Percentiles rank a stretch among this genome's conserved stretches.
Conservation (phyloP, 768 basidiomycete genomes). For the Suillus placidus region DNA sequence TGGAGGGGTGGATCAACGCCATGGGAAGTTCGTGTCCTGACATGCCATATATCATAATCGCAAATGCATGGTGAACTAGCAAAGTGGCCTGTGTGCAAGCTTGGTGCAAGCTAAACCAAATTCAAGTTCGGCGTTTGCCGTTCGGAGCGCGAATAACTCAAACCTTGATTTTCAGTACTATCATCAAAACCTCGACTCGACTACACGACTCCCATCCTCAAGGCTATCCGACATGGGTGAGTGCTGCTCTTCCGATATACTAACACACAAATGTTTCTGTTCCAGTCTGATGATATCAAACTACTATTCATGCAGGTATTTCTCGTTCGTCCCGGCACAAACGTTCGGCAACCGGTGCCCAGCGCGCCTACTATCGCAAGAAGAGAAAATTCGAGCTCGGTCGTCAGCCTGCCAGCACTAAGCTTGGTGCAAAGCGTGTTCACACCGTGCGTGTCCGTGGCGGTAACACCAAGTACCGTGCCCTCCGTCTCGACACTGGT, state of each 20-base stretch:
- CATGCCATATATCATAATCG: background rate
- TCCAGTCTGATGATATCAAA: slow-evolving; percentile 11
- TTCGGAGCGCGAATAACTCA: slow-evolving; percentile 31
- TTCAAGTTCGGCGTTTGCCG: slow-evolving; percentile 29
- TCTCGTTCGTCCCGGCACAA: slow-evolving; percentile 97
- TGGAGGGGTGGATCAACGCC: background rate
- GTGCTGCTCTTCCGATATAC: slow-evolving; percentile 39
- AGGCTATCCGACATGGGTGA: slow-evolving; percentile 77
- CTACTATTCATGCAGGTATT: slow-evolving; percentile 66
- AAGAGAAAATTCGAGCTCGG: slow-evolving; percentile 99
- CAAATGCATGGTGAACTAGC: background rate
- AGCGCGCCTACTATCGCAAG: slow-evolving; percentile 96
- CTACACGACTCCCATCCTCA: slow-evolving; percentile 59
- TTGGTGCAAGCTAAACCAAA: slow-evolving; percentile 11
- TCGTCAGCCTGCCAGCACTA: slow-evolving; percentile 96
- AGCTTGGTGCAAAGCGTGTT: slow-evolving; percentile 92
- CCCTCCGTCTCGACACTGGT: slow-evolving; percentile 93
- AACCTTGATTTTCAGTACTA: slow-evolving; percentile 45
- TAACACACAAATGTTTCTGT: slow-evolving; percentile 12
- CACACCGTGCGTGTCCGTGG: slow-evolving; percentile 96
- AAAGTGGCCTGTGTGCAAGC: background rate
- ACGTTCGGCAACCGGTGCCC: slow-evolving; percentile 90
- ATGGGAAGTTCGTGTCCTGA: background rate
- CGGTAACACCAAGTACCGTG: slow-evolving; percentile 93
- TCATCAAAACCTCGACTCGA: slow-evolving; percentile 56